A percentile compares a stretch with the other conserved stretches of the same genome.
Conservation (phyloP, 441 rosid species). For the Gossypium aridum region DNA sequence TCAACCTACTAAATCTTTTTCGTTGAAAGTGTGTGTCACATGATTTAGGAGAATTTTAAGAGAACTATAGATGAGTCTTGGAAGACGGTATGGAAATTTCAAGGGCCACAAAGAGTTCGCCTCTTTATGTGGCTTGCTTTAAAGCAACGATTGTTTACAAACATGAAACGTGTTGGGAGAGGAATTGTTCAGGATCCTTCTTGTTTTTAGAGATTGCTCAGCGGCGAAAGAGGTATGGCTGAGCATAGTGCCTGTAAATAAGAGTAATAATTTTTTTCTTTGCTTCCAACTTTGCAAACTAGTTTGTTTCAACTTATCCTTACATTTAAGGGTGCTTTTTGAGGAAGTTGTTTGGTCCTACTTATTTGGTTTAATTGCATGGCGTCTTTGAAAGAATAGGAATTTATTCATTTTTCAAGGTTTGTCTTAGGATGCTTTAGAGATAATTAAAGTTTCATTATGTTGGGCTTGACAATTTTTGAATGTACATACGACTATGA, state of each 20-base stretch:
- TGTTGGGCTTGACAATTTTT: neutral
- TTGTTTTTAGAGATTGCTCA: neutral
- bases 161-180: neutral
- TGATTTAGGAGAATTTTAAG: neutral
- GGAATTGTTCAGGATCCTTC: neutral
- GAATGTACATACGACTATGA: neutral
- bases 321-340: neutral
- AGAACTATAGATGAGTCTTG: neutral
- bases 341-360: neutral
- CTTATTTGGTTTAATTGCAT: neutral
- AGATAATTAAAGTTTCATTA: neutral
- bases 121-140: neutral
- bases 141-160: neutral
- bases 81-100: neutral
- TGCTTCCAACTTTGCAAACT: neutral
- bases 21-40: neutral
- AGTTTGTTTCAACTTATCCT: neutral
- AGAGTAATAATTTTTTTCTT: neutral
- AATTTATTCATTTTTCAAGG: neutral
- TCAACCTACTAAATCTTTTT: too few relatives aligned
- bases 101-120: neutral
- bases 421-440: neutral
- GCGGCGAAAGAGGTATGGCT: neutral
- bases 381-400: neutral
- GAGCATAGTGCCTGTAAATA: neutral